Evolutionary conservation across 2,329 filamentous ascomycete genomes (phyloP), one percentile per base, ranked within the genome.

Genomic region (Cryphonectria japonica): DNA sequence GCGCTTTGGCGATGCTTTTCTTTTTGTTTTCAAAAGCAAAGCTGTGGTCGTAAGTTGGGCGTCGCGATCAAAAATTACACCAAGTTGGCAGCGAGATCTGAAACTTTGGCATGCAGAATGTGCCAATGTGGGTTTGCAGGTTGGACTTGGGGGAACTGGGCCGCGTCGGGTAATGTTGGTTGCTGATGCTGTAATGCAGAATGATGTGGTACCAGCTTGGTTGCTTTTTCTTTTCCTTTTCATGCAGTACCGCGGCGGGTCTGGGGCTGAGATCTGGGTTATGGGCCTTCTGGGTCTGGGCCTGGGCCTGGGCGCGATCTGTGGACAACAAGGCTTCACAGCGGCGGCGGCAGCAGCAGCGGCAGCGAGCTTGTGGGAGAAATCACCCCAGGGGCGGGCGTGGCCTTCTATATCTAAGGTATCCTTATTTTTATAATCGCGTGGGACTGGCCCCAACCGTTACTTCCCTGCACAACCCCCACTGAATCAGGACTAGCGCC

Each of bases 391-490:
- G 67, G 70, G 68, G 70, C 68, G 66, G 69, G 70, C 68, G 66
- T 68, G 70, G 61, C 67, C 70, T 72, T 70, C 68, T 65, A 70
- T 72, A 72, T 72, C 70, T 68, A 60, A 72, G 70, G 70, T 67
- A 63, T 66, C 66, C 67, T 67, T 72, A 66, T 72, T 72, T 72
- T 70, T 70, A 72, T 72, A 72, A 69, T 70, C 70, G 60, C 64
- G 68, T 66, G 66, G 70, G 59, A 52, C 70, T 67, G 50, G 60
- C 67, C 67, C 67, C 67, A 69, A 69, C 50, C 60, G 67, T 69
- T 64, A 59, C 67, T 69, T 69, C 67, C 67, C 61, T 72, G 70
- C 59, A 66, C 68, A 50, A 41, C 60, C 39, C 43, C 37, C 39
- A 37, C 69, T 72, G 50, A 57, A 66, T 61, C 57, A 39, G 66